These are phyloP conservation scores for Achaetomiella virescens DNA, from an alignment of 495 filamentous ascomycete species.

Conservation along the genomic window DNA sequence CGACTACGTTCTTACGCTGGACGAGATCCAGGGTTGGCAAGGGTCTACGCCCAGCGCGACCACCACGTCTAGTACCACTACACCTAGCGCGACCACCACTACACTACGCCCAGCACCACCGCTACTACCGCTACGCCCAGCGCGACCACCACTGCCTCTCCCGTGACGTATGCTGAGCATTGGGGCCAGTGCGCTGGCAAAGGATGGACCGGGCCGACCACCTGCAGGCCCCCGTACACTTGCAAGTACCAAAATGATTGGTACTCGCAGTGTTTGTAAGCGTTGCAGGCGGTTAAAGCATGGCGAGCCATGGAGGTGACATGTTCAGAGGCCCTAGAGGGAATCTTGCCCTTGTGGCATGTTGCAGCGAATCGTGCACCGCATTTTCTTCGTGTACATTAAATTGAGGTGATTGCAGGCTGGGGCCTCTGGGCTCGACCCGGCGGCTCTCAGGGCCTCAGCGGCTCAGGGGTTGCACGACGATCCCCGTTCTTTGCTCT, in stretches of 20 bases:
- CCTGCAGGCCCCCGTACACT: not conserved
- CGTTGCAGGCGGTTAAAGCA: too few relatives aligned
- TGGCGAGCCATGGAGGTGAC: too few relatives aligned
- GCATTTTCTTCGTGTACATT: too few relatives aligned
- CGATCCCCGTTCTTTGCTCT: too few relatives aligned
- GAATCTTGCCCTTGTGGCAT: too few relatives aligned
- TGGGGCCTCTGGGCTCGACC: too few relatives aligned
- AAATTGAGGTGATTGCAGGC: too few relatives aligned
- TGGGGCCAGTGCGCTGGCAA: not conserved
- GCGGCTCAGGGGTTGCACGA: too few relatives aligned
- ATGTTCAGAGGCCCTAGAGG: too few relatives aligned
- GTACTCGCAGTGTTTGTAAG: not conserved
- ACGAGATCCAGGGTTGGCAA: constrained; percentile 37
- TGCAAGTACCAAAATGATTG: not conserved
- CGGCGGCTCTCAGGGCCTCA: too few relatives aligned
- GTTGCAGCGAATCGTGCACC: too few relatives aligned
- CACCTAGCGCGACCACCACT: not conserved
- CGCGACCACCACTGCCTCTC: not conserved
- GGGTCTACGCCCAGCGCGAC: not conserved
- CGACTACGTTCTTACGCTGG: constrained; percentile 37
- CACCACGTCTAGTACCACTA: not conserved
- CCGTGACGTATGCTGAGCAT: not conserved
- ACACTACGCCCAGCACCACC: not conserved
- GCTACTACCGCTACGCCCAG: not conserved
- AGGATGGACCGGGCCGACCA: not conserved